Evolutionary conservation across 2,329 filamentous ascomycete species (phyloP), one percentile per base, ranked within the genome.

Genomic region (Ilyonectria destructans): DNA sequence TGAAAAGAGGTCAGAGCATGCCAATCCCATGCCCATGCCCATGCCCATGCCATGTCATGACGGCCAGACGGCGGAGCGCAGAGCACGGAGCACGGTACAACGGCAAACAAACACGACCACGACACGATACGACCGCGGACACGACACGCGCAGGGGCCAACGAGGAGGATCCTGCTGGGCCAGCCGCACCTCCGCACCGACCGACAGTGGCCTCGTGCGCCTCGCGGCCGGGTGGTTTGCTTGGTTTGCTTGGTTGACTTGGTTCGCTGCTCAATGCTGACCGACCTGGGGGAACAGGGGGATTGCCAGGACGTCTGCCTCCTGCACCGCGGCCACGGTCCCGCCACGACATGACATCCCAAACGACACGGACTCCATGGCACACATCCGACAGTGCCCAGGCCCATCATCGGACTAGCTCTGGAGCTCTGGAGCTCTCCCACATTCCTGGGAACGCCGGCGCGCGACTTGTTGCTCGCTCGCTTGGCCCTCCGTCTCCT

Each of bases 81-180:
- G 37, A 62, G 55, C 52, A 58, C 51, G 35, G 46, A 54, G 55
- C 43, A 49, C 52, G 46, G 48, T 51, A 59, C 29, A 37, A 65
- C 45, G 37, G 37, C 37, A 40, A 40, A 40, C 12, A 40, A 15
- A 40, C 58, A 62, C 61, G 63, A 62, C 56, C 45, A 43, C 61
- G 56, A 63, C 59, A 63, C 49, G 58, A 64, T 37, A 64, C 69
- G 62, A 66, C 65, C 57, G 56, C 29, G 51, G 29, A 67, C 65
- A 70, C 69, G 69, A 68, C 61, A 70, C 61, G 59, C 15, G 37
- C 37, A 15, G 12, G 52, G 67, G 66, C 69, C 59, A 62, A 62
- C 26, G 59, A 68, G 69, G 26, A 26, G 26, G 26, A 26, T 26
- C 26, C 26, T 26, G 4, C 5, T 26, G 26, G 49, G 37, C 69